These are phyloP conservation scores for Cordia subcordata DNA, from an alignment of 257 asterid species.

Conservation along the genomic window DNA sequence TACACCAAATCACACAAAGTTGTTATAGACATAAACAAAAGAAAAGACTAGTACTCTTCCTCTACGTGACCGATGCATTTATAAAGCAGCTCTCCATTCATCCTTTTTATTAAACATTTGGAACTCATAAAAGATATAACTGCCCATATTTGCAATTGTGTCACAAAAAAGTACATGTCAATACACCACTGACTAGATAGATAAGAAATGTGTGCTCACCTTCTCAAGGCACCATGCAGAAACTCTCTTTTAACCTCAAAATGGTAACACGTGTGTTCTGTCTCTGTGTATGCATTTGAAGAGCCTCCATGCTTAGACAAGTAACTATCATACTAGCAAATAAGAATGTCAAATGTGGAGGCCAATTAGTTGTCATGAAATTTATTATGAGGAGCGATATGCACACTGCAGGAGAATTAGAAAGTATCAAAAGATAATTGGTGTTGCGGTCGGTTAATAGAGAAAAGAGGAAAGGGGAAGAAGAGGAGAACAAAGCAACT, in stretches of 20 bases:
- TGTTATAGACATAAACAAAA: too few relatives aligned
- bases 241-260: slow-evolving; percentile 93
- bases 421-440: too few relatives aligned
- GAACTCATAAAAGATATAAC: too few relatives aligned
- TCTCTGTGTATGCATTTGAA: slow-evolving; percentile 99
- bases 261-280: slow-evolving; percentile 96
- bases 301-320: slow-evolving; percentile 98
- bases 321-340: slow-evolving; percentile 90
- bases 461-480: too few relatives aligned
- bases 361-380: slow-evolving; percentile 14
- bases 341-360: slow-evolving; percentile 37
- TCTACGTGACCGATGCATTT: too few relatives aligned
- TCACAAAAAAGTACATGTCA: neutral
- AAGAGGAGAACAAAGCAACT: neutral
- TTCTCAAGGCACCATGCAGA: slow-evolving; percentile 81
- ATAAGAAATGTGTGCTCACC: slow-evolving; percentile 38
- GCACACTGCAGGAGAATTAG: slow-evolving; percentile 8
- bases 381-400: slow-evolving; percentile 6
- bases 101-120: too few relatives aligned
- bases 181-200: neutral
- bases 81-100: too few relatives aligned
- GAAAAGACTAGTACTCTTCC: too few relatives aligned
- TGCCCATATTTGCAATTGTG: neutral
- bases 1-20: neutral
- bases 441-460: too few relatives aligned